These are phyloP conservation scores for Apiospora saccharicola DNA, from an alignment of 2,329 filamentous ascomycete genomes.

Conservation along the genomic window DNA sequence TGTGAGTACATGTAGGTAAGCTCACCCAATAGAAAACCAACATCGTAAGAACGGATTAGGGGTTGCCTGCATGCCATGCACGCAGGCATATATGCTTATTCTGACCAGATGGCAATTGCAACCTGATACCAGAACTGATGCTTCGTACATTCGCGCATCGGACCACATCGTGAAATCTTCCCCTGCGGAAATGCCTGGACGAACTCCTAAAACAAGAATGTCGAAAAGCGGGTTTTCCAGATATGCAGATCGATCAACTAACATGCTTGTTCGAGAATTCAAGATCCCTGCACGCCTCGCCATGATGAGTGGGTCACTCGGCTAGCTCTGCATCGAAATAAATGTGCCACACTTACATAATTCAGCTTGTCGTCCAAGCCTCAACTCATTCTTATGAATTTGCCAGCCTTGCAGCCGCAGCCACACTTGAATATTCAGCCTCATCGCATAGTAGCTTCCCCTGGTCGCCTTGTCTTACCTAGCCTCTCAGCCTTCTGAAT, in stretches of 20 bases:
- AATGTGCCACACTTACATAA: conserved; percentile 6
- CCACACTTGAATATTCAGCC: not conserved
- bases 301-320: not conserved
- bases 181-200: not conserved
- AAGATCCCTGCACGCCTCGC: not conserved
- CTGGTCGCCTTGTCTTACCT: not conserved
- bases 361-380: not conserved
- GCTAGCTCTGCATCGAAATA: not conserved
- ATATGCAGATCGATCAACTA: not conserved
- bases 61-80: not conserved
- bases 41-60: not conserved
- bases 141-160: not conserved
- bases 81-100: too few species aligned
- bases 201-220: not conserved
- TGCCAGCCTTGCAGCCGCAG: conserved; percentile 5
- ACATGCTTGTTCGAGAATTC: conserved; percentile 1
- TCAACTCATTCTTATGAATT: not conserved
- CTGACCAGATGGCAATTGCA: not conserved
- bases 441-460: not conserved
- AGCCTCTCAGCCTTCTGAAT: conserved; percentile 13
- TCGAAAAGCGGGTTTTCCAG: not conserved
- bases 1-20: not conserved
- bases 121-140: not conserved
- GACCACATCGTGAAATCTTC: not conserved
- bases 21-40: not conserved